Base-by-base conservation (phyloP, 345 rosid genomes). In the Garcia nutans region DNA sequence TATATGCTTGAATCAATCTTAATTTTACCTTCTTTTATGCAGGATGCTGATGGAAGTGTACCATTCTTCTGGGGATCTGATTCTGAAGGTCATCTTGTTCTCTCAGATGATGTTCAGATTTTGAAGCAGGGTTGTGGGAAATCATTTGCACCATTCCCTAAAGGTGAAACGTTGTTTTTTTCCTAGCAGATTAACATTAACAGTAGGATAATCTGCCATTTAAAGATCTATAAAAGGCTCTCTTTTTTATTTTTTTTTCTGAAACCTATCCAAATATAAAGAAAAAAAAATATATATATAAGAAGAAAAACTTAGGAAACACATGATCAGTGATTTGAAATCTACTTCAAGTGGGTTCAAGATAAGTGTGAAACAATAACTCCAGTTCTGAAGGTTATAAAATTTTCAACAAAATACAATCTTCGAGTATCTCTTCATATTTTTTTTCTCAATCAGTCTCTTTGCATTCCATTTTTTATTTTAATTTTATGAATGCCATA, bases 111-210 rank as follows among this genome's bases (percentile, higher is more conserved):
- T 79, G 77, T 74, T 16, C 89, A 88, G 56, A 83, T 89, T 56
- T 84, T 93, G 75, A 83, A 90, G 85, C 91, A 88, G 82, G 88
- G 93, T 61, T 96, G 98, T 77, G 98, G 98, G 63, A 91, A 89
- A 85, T 96, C 99, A 62, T 93, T 87, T 84, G 96, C 96, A 0
- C 98, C 98, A 72, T 93, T 96, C 80, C 99, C 98, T 31, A 93
- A 92, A 88, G 99, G 98, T 95, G 83, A 67, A 45, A 0, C 56
- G 28, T 9, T 22, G 28, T 9, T 22, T 66, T 66, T 1, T 49
- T n/a, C 8, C 19, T 37, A 37, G 5, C 41, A 37, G 41, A 37
- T 63, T 16, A 20, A 20, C 26, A 37, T 63, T n/a, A 20, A 20
- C 26, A 31, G 24, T 28, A 33, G 60, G 19, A 50, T 41, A 44